These are phyloP conservation scores for Linderniella brevidens DNA, from an alignment of 257 asterid genomes.

Conservation along the genomic window DNA sequence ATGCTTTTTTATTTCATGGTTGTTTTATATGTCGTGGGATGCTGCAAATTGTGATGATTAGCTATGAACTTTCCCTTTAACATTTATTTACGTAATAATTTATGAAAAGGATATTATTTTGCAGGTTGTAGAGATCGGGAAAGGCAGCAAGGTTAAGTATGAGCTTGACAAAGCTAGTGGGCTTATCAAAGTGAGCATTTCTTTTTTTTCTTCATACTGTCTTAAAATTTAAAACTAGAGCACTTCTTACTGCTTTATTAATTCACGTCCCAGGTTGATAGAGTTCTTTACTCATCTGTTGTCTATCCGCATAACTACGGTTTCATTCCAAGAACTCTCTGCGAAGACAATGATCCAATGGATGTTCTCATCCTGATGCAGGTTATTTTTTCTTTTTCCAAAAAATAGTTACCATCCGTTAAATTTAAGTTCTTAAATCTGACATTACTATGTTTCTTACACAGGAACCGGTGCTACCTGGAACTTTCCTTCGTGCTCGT, in stretches of 20 bases:
- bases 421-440: not conserved
- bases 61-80: not conserved
- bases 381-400: constrained; percentile 20
- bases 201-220: no score
- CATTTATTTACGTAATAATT: not conserved
- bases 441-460: not conserved
- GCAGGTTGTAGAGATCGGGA: constrained; percentile 84
- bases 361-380: constrained; percentile 86
- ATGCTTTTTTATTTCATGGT: no score
- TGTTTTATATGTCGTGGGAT: not conserved
- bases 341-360: constrained; percentile 86
- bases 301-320: constrained; percentile 96
- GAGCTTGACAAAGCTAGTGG: constrained; percentile 91
- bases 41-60: not conserved
- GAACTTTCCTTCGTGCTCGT: constrained; percentile 83
- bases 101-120: constrained; percentile 2
- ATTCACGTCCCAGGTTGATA: constrained; percentile 39
- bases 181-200: constrained; percentile 46
- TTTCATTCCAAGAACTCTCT: constrained; percentile 75
- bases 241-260: no score
- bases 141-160: constrained; percentile 87
- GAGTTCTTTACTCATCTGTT: constrained; percentile 83
- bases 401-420: not conserved
- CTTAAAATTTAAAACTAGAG: no score
- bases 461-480: constrained; percentile 82